These are phyloP conservation scores for Stemphylium beticola DNA, from an alignment of 2,329 filamentous ascomycete species.

Conservation along the genomic window DNA sequence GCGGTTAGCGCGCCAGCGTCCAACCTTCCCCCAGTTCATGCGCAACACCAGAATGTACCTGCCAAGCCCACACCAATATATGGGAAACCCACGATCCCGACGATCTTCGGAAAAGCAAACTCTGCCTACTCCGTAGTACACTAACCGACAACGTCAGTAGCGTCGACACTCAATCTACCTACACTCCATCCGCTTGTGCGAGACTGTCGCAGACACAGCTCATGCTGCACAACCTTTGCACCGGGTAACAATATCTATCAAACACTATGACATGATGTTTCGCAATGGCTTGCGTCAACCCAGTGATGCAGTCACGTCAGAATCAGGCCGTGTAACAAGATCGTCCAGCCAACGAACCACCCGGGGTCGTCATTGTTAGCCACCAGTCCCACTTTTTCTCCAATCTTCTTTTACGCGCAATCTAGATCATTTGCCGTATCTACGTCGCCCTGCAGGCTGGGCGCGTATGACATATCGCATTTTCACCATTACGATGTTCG, in stretches of 20 bases:
- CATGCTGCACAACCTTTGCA: too few relatives aligned
- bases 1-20: too few relatives aligned
- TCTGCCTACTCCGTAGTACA: background rate
- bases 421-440: background rate
- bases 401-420: background rate
- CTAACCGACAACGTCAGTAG: constrained; percentile 2
- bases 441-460: background rate
- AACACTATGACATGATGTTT: background rate
- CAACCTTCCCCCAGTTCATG: too few relatives aligned
- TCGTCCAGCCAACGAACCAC: background rate
- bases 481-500: background rate
- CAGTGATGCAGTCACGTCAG: background rate
- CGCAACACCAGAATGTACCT: too few relatives aligned
- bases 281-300: background rate
- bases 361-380: background rate
- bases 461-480: background rate
- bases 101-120: constrained; percentile 10
- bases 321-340: background rate
- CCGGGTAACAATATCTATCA: too few relatives aligned
- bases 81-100: constrained; percentile 4
- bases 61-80: background rate
- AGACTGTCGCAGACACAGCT: background rate
- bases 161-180: background rate
- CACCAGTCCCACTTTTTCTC: background rate
- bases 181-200: background rate